These are phyloP conservation scores for Periglandula ipomoeae DNA, from an alignment of 2,329 filamentous ascomycete genomes.

Conservation along the genomic window DNA sequence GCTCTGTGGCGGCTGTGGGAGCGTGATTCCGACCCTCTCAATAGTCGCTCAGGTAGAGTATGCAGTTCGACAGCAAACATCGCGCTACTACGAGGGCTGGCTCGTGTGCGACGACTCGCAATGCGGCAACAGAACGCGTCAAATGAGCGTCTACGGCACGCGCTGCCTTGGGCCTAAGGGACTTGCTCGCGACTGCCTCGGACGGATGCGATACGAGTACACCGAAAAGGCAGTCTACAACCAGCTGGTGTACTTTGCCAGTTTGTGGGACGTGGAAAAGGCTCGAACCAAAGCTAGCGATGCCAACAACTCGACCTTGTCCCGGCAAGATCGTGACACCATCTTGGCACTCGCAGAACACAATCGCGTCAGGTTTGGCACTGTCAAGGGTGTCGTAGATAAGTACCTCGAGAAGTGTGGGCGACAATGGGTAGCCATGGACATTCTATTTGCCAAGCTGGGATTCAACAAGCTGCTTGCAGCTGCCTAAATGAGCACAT, in stretches of 20 bases:
- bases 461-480: slow-evolving; percentile 37
- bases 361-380: slow-evolving; percentile 71
- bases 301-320: slow-evolving; percentile 37
- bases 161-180: slow-evolving; percentile 83
- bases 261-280: slow-evolving; percentile 84
- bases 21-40: slow-evolving; percentile 57
- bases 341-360: slow-evolving; percentile 66
- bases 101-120: slow-evolving; percentile 82
- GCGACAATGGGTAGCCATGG: slow-evolving; percentile 89
- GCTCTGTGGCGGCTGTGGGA: slow-evolving; percentile 60
- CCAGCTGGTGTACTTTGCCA: slow-evolving; percentile 80
- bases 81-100: slow-evolving; percentile 87
- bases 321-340: slow-evolving; percentile 51
- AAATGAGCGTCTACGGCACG: slow-evolving; percentile 87
- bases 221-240: slow-evolving; percentile 89
- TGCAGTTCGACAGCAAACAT: slow-evolving; percentile 68
- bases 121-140: slow-evolving; percentile 78
- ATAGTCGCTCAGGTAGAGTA: slow-evolving; percentile 81
- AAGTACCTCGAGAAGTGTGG: slow-evolving; percentile 84
- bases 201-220: slow-evolving; percentile 82
- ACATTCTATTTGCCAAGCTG: slow-evolving; percentile 66
- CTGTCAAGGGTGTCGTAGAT: slow-evolving; percentile 68
- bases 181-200: slow-evolving; percentile 73
- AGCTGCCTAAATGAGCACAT: slow-evolving; percentile 3
- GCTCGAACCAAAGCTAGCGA: slow-evolving; percentile 45